Base-by-base conservation (phyloP, 176 grass and related monocot genomes). In the Oryza australiensis region DNA sequence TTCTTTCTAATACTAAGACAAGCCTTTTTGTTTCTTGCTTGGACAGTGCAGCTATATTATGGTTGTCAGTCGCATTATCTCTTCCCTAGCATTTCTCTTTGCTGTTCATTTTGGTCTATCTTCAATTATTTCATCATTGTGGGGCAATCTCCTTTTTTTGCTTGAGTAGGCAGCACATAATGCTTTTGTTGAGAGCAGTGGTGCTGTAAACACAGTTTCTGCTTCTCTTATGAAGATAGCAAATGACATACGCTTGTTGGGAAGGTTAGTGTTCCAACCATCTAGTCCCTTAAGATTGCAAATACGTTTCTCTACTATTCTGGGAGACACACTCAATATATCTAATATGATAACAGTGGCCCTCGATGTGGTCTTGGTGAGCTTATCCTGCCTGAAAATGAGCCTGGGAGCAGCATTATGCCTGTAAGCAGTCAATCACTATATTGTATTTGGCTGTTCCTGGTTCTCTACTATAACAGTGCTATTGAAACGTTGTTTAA, bases 361-460 rank as follows among this genome's bases (percentile, higher is more conserved):
- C 96, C 96, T 37, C 96, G 96, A 10, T 99, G 93, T 80, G 96
- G 96, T 83, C 93, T 99, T 80, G 93, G 96, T 76, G 96, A 99
- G 74, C 89, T 99, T 73, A 93, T 99, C 69, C 73, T 99, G 30
- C 96, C 96, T 41, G 96, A 99, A 91, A 99, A 99, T 91, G 96
- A 99, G 75, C 96, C 96, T 40, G 96, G 96, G 59, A 99, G 96
- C 85, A 99, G 96, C 83, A 99, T 99, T 85, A 99, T 99, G 96
- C 96, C 96, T 80, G 96, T 99, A 93, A 81, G 84, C 48, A 64
- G 40, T 65, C 43, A 76, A 43, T 41, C 55, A 5, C 0, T 70
- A 3, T 79, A 26, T 66, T 80, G 51, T 3, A 40, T 78, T 62
- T 91, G 5, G 49, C 42, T 81, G 57, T 82, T 86, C 66, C 27